Evolutionary conservation across 495 filamentous ascomycete genomes (phyloP).

Genomic region (Penicillium chermesinum): DNA sequence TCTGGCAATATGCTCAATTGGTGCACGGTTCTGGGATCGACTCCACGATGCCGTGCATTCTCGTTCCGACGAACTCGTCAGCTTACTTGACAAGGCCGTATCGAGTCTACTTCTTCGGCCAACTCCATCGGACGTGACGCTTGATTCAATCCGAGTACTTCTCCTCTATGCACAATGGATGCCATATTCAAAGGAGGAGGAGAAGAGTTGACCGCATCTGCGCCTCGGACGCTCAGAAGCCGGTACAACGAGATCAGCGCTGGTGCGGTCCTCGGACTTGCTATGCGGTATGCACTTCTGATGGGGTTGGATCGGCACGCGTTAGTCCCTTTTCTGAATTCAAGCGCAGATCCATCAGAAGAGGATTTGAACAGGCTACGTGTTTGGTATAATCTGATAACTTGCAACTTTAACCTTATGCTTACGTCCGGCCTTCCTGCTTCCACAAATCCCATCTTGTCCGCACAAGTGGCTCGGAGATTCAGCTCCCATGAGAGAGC

Average conservation of each 20-base stretch:
- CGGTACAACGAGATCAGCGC: constrained; percentile 22
- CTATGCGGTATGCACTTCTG: constrained; percentile 14
- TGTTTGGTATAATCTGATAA: constrained; percentile 18
- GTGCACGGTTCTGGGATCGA: constrained; percentile 11
- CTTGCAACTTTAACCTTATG: constrained; percentile 19
- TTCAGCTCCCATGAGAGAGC: constrained; percentile 6
- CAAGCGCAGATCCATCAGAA: background rate
- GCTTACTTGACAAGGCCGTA: constrained; percentile 15
- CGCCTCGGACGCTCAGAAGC: constrained; percentile 1
- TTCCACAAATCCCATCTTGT: constrained; percentile 8
- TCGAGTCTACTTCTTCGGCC: constrained; percentile 17
- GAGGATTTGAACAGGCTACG: constrained; percentile 7
- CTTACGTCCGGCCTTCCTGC: constrained; percentile 16
- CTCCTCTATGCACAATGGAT: constrained; percentile 23
- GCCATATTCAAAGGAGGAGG: constrained; percentile 13
- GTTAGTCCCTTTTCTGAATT: constrained; percentile 5
- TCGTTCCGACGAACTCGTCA: constrained; percentile 5
- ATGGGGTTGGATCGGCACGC: constrained; percentile 11
- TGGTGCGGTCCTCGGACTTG: constrained; percentile 14
- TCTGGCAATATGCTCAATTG: constrained; percentile 17
- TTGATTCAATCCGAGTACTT: constrained; percentile 15
- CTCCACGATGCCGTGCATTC: background rate
- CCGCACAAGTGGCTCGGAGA: constrained; percentile 3
- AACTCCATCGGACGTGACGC: constrained; percentile 14
- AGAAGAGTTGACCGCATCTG: background rate